A percentile compares a stretch with the other conserved stretches of the same genome.
Evolutionary conservation across 768 basidiomycete genomes (phyloP).

Genomic region (Pulveroboletus sp.): DNA sequence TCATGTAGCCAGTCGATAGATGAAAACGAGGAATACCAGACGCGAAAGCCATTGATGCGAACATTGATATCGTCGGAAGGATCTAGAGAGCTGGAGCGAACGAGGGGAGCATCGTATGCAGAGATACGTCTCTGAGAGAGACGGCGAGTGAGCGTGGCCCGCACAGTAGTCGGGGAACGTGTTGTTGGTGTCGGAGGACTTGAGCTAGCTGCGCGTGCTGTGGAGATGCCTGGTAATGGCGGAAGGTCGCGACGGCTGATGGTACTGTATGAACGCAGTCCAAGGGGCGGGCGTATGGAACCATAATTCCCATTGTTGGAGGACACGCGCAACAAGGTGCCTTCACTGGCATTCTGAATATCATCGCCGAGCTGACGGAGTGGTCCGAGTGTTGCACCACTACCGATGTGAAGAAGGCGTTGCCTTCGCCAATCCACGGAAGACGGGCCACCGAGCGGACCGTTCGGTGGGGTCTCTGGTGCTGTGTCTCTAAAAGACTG

Average conservation of each 20-base stretch:
- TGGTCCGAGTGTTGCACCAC: neutral
- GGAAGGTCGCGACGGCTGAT: conserved; percentile 36
- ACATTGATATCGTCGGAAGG: conserved; percentile 51
- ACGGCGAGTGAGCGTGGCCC: conserved; percentile 36
- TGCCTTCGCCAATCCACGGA: conserved; percentile 59
- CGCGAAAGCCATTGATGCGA: conserved; percentile 82
- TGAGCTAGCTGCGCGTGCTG: conserved; percentile 34
- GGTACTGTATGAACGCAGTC: conserved; percentile 27
- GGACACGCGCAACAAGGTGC: conserved; percentile 33
- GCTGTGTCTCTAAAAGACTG: conserved; percentile 15
- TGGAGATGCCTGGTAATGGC: conserved; percentile 33
- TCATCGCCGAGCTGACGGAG: conserved; percentile 1
- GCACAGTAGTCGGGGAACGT: conserved; percentile 33
- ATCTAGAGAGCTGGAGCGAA: conserved; percentile 30
- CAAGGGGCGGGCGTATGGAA: conserved; percentile 38
- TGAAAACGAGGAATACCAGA: conserved; percentile 83
- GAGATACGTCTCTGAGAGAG: conserved; percentile 62
- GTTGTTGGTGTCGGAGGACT: conserved; percentile 34
- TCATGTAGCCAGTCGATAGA: conserved; percentile 98
- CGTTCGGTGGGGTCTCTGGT: conserved; percentile 22
- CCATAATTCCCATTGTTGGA: conserved; percentile 50
- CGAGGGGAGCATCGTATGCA: conserved; percentile 59
- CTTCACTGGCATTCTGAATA: conserved; percentile 28
- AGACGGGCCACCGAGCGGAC: conserved; percentile 48
- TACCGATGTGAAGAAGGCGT: conserved; percentile 56